Conservation (phyloP, 441 rosid species). For the Arabidopsis lyrata region DNA sequence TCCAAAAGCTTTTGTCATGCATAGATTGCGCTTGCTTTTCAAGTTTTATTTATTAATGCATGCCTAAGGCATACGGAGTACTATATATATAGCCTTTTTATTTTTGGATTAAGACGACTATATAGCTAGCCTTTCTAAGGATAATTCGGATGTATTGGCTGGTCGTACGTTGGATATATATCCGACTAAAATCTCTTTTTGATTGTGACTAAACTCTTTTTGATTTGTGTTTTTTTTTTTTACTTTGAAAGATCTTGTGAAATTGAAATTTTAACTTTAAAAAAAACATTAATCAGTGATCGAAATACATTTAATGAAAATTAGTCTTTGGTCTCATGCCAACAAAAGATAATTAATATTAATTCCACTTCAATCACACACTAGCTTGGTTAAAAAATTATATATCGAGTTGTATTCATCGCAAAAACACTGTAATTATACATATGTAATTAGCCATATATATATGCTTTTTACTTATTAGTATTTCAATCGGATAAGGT, state of each 20-base stretch:
- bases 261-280: not conserved
- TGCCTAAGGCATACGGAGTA: slow-evolving; percentile 26
- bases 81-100: slow-evolving; percentile 21
- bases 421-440: not conserved
- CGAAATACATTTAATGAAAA: not conserved
- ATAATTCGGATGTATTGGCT: slow-evolving; percentile 6
- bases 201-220: not conserved
- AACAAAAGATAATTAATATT: not conserved
- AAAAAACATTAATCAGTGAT: not conserved
- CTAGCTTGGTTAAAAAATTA: slow-evolving; percentile 2
- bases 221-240: not conserved
- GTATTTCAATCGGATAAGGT: not conserved
- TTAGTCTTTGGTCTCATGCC: not conserved
- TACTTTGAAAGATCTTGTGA: not conserved
- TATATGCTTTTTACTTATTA: not conserved
- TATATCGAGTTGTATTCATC: slow-evolving; percentile 4
- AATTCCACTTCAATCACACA: not conserved
- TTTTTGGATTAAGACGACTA: not conserved
- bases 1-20: slow-evolving; percentile 41
- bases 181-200: not conserved
- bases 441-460: not conserved
- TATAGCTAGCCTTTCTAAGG: slow-evolving; percentile 18
- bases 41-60: slow-evolving; percentile 28
- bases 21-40: slow-evolving; percentile 49
- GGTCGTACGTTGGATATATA: slow-evolving; percentile 14